Conservation (phyloP, 257 asterid genomes). For the Solanum sejunctum region DNA sequence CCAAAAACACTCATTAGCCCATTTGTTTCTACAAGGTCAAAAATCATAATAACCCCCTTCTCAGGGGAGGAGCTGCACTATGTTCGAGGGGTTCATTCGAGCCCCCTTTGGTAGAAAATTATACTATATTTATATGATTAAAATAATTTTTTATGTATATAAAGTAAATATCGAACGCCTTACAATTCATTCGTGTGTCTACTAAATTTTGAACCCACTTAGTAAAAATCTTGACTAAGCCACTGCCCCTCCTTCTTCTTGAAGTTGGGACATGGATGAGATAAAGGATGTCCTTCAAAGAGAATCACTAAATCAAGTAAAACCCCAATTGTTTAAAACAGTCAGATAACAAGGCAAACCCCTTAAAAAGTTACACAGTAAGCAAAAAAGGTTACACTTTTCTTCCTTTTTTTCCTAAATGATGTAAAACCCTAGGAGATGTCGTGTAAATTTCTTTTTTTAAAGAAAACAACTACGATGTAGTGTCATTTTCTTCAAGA, state of each 20-base stretch:
- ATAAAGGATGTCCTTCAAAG: neutral
- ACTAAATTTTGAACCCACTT: too few relatives aligned
- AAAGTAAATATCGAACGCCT: too few relatives aligned
- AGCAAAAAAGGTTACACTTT: neutral
- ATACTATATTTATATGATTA: too few relatives aligned
- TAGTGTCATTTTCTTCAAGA: neutral
- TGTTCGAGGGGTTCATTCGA: too few relatives aligned
- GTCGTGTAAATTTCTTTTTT: neutral
- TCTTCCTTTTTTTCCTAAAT: neutral
- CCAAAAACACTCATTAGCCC: neutral
- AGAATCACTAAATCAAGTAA: neutral
- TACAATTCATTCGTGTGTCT: too few relatives aligned
- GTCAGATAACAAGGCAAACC: neutral
- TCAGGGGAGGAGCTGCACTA: too few relatives aligned
- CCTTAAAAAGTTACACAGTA: neutral
- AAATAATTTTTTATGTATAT: too few relatives aligned
- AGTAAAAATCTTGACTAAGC: too few relatives aligned
- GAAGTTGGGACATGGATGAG: neutral
- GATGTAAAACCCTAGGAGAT: neutral
- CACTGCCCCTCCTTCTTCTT: neutral
- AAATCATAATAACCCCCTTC: neutral
- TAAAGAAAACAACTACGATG: neutral
- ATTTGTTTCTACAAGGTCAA: neutral
- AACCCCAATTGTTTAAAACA: neutral
- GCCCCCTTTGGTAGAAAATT: too few relatives aligned